These are phyloP conservation scores for Mucor sp. DNA, from an alignment of 371 early-diverging fungal genomes.

Conservation along the genomic window DNA sequence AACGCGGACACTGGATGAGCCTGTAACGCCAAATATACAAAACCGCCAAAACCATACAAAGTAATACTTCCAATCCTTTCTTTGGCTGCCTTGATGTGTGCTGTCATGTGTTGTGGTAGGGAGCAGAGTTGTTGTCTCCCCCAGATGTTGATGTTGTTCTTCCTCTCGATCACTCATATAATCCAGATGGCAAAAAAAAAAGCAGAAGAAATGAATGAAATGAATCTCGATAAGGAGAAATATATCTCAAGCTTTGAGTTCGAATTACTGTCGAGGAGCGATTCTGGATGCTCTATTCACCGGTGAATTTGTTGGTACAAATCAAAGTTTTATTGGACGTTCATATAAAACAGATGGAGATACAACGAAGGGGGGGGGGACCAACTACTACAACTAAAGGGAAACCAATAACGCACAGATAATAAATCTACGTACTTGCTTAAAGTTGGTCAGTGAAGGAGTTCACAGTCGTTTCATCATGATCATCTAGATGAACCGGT, in stretches of 20 bases:
- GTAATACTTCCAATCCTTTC: conserved; percentile 10
- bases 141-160: background rate
- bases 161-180: background rate
- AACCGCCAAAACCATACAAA: conserved; percentile 41
- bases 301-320: background rate
- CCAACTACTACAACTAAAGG: too few species aligned
- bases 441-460: too few species aligned
- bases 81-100: background rate
- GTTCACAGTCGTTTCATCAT: too few species aligned
- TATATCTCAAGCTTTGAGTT: background rate
- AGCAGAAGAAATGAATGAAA: background rate
- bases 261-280: background rate
- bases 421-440: too few species aligned
- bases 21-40: conserved; percentile 40
- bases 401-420: too few species aligned
- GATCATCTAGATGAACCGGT: too few species aligned
- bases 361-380: too few species aligned
- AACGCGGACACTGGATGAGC: conserved; percentile 45
- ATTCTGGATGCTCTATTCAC: background rate
- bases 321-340: too few species aligned
- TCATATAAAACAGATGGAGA: too few species aligned
- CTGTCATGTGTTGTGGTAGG: background rate
- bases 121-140: background rate
- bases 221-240: background rate
- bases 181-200: background rate